These are phyloP conservation scores for Aspergillus sp. DNA, from an alignment of 2,329 filamentous ascomycete species.

Conservation along the genomic window DNA sequence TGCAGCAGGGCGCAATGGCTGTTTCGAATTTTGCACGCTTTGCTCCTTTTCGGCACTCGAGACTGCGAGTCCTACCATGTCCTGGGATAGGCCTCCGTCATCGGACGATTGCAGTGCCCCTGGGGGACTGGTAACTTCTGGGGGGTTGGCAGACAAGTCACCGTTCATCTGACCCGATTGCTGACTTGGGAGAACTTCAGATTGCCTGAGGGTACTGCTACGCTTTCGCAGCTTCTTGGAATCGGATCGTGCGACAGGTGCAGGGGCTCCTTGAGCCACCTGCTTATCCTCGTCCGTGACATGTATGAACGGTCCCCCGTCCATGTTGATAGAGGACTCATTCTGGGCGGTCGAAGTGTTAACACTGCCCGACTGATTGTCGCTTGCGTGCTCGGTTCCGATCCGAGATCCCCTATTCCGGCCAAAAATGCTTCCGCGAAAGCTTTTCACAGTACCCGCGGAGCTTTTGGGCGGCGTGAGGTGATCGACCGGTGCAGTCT, in stretches of 20 bases:
- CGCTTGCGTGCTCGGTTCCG: constrained; percentile 43
- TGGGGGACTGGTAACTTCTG: constrained; percentile 2
- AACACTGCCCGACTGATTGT: constrained; percentile 14
- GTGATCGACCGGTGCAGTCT: constrained; percentile 33
- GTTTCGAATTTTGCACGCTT: constrained; percentile 25
- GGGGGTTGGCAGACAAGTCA: constrained; percentile 2
- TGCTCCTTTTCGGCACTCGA: constrained; percentile 25
- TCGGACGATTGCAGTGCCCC: constrained; percentile 16
- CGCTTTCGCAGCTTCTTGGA: constrained; percentile 36
- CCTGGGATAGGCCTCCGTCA: constrained; percentile 10
- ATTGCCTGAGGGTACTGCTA: constrained; percentile 31
- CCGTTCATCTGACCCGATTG: constrained; percentile 25
- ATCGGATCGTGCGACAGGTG: constrained; percentile 28
- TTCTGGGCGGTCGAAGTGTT: constrained; percentile 19
- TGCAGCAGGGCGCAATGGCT: constrained; percentile 31
- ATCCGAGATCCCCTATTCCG: constrained; percentile 50
- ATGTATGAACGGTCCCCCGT: constrained; percentile 70
- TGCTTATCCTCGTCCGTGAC: constrained; percentile 63
- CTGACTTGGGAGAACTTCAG: constrained; percentile 22
- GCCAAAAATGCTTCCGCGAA: constrained; percentile 78
- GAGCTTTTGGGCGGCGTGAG: constrained; percentile 65
- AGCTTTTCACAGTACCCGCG: constrained; percentile 67
- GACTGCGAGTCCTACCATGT: constrained; percentile 30
- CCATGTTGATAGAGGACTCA: constrained; percentile 21
- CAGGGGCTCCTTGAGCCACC: constrained; percentile 27